phyloP scores from a whole-genome alignment of 495 filamentous ascomycete species.

The Penicillium canariense region DNA sequence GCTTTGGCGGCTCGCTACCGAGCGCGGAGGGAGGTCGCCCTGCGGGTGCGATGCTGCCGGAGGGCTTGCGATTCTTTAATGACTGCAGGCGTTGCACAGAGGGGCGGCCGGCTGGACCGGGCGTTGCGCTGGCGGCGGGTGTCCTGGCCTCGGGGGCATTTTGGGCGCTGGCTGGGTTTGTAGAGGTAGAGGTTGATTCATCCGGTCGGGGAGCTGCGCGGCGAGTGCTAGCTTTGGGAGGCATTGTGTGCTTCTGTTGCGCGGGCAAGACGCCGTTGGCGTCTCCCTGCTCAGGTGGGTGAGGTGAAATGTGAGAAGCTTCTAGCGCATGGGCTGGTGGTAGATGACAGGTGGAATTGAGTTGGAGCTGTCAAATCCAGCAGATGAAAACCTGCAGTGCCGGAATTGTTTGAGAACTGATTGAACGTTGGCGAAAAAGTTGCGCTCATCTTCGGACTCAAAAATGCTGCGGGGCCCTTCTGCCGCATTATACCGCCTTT shows the following conservation, averaged over 20 bases:
- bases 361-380: too few relatives aligned
- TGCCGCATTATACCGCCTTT: slow-evolving; percentile 10
- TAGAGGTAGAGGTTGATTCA: slow-evolving; percentile 12
- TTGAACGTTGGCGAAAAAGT: slow-evolving; percentile 15
- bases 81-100: slow-evolving; percentile 46
- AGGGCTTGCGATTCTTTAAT: slow-evolving; percentile 38
- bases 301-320: slow-evolving; percentile 1
- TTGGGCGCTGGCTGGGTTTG: slow-evolving; percentile 17
- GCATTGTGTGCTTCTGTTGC: slow-evolving; percentile 32
- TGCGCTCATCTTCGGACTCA: slow-evolving; percentile 20
- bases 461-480: slow-evolving; percentile 29
- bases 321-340: slow-evolving; percentile 6
- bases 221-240: slow-evolving; percentile 41
- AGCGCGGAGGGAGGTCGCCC: slow-evolving; percentile 24
- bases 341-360: too few relatives aligned
- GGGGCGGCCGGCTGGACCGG: slow-evolving; percentile 26
- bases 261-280: slow-evolving; percentile 20
- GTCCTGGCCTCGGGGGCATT: slow-evolving; percentile 10
- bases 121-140: slow-evolving; percentile 12
- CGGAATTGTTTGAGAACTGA: background rate
- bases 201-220: slow-evolving; percentile 29
- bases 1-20: slow-evolving; percentile 32
- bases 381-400: too few relatives aligned
- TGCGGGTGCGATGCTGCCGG: slow-evolving; percentile 37
- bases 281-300: slow-evolving; percentile 11